A percentile compares a stretch with the other conserved stretches of the same genome.
These are phyloP conservation scores for Sungouiella blattae DNA, from an alignment of 805 yeast genomes.

Conservation along the genomic window DNA sequence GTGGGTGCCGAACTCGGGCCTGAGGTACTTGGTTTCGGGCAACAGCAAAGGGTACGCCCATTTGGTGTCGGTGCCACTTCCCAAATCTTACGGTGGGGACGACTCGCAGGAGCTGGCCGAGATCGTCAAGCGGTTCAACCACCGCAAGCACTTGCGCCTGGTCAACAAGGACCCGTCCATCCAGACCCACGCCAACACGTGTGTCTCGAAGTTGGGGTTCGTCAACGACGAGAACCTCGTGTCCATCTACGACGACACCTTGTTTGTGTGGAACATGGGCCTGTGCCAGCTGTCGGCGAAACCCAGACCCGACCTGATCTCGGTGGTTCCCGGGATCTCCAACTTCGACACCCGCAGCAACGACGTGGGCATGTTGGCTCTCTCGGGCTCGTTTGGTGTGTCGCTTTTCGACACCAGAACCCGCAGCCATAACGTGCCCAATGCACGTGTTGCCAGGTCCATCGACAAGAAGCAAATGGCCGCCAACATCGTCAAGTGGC, in stretches of 20 bases:
- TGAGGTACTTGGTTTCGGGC: conserved; percentile 58
- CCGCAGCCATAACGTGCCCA: conserved; percentile 35
- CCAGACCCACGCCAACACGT: conserved; percentile 17
- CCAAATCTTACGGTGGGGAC: conserved; percentile 16
- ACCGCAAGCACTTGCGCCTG: conserved; percentile 55
- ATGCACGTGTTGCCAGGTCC: conserved; percentile 11
- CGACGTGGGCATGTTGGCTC: conserved; percentile 52
- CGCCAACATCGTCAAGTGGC: conserved; percentile 58
- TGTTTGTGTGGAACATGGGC: conserved; percentile 74
- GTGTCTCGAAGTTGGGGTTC: conserved; percentile 27
- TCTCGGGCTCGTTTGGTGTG: conserved; percentile 71
- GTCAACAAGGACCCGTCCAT: conserved; percentile 24
- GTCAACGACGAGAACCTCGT: conserved; percentile 44
- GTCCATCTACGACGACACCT: conserved; percentile 61
- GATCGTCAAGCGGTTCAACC: conserved; percentile 76
- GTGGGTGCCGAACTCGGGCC: conserved; percentile 45
- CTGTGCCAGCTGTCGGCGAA: conserved; percentile 43
- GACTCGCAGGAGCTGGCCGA: conserved; percentile 55
- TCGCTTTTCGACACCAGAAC: conserved; percentile 69
- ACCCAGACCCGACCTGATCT: conserved; percentile 52
- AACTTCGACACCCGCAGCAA: conserved; percentile 48
- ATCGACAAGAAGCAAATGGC: conserved; percentile 10
- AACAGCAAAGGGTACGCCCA: conserved; percentile 75
- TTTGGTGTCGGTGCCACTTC: conserved; percentile 63
- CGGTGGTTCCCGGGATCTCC: conserved; percentile 47